Evolutionary conservation across 2,329 filamentous ascomycete genomes (phyloP).

Genomic region (Stachybotrys chartarum): DNA sequence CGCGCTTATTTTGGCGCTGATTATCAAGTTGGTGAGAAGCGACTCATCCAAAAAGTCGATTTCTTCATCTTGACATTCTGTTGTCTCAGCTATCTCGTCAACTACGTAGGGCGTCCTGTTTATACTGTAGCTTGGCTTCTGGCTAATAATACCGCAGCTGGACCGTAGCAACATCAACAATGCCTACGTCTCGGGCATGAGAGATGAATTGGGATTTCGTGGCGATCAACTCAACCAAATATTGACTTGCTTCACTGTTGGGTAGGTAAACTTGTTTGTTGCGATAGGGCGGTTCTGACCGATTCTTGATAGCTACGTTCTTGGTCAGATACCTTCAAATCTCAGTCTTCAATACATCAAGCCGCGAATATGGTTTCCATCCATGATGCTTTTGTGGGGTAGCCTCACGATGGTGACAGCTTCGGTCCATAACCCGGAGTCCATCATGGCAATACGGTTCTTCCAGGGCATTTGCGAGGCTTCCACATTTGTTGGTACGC

Average conservation of each 20-base stretch:
- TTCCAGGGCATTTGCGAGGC: conserved; percentile 30
- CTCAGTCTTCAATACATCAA: conserved; percentile 55
- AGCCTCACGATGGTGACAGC: conserved; percentile 51
- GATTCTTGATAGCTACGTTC: conserved; percentile 23
- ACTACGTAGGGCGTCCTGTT: conserved; percentile 33
- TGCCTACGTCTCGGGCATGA: conserved; percentile 37
- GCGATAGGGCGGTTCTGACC: not conserved
- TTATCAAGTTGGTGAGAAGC: conserved; percentile 30
- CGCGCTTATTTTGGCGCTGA: conserved; percentile 24
- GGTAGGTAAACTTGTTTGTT: conserved; percentile 15
- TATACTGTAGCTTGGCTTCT: not conserved
- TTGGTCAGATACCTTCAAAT: conserved; percentile 56
- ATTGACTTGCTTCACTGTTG: conserved; percentile 27
- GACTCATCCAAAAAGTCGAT: conserved; percentile 50
- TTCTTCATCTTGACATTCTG: conserved; percentile 60
- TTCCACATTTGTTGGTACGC: conserved; percentile 31
- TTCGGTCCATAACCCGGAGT: conserved; percentile 26
- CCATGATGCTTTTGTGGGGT: conserved; percentile 59
- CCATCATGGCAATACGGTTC: conserved; percentile 31
- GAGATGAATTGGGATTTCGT: conserved; percentile 37
- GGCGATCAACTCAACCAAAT: conserved; percentile 34
- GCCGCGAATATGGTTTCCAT: conserved; percentile 56
- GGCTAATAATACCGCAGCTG: conserved; percentile 14
- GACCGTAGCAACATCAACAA: conserved; percentile 31
- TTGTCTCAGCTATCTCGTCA: conserved; percentile 50